These are phyloP conservation scores for Biscutella auriculata DNA, from an alignment of 441 rosid genomes.

Conservation along the genomic window DNA sequence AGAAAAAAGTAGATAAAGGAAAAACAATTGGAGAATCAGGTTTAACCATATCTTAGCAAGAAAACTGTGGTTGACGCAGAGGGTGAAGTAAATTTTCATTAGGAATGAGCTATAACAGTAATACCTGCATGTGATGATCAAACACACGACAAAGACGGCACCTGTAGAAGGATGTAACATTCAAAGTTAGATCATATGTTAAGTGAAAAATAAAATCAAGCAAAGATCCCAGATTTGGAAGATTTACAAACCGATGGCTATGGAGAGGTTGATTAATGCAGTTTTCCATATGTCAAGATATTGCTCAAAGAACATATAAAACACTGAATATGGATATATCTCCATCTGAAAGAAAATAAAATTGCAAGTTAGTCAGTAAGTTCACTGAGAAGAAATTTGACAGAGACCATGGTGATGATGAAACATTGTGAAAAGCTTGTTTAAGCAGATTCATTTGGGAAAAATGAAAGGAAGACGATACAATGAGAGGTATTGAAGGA, in stretches of 20 bases:
- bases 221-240: too few species aligned
- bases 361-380: background rate
- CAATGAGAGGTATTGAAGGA: background rate
- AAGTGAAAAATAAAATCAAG: background rate
- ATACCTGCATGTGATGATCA: conserved; percentile 84
- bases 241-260: conserved; percentile 74
- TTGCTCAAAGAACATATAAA: conserved; percentile 97
- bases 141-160: conserved; percentile 82
- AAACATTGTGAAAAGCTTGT: background rate
- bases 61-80: background rate
- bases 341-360: conserved; percentile 60
- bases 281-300: conserved; percentile 96
- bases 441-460: background rate
- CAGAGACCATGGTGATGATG: conserved; percentile 5
- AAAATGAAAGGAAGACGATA: background rate
- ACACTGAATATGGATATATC: conserved; percentile 92
- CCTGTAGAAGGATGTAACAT: conserved; percentile 35
- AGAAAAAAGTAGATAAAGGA: conserved; percentile 9
- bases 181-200: background rate
- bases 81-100: background rate
- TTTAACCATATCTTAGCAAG: background rate
- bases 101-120: background rate
- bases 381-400: background rate
- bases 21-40: background rate
- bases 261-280: conserved; percentile 83